These are phyloP conservation scores for Jackrogersella minutella DNA, from an alignment of 495 filamentous ascomycete species.

Conservation along the genomic window DNA sequence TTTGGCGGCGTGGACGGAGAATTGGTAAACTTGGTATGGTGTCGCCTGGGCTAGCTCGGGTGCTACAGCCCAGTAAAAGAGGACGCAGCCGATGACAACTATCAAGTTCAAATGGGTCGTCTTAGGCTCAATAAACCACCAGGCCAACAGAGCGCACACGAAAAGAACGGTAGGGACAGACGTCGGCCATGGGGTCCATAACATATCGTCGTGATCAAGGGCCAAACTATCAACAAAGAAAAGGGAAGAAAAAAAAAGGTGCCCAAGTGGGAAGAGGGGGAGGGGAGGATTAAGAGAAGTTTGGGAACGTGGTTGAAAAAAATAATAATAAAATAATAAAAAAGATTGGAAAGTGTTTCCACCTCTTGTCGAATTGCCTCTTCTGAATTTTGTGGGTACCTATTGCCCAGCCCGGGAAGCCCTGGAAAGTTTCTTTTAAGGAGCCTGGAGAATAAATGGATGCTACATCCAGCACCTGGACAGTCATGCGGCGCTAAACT, in stretches of 20 bases:
- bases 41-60: constrained; percentile 53
- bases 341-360: constrained; percentile 39
- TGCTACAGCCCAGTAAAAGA: constrained; percentile 56
- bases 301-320: constrained; percentile 18
- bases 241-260: constrained; percentile 18
- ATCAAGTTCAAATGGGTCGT: constrained; percentile 55
- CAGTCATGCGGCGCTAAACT: constrained; percentile 8
- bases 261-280: constrained; percentile 36
- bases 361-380: constrained; percentile 35
- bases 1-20: constrained; percentile 44
- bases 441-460: too few relatives aligned
- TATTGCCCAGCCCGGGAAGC: constrained; percentile 6
- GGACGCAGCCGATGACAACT: constrained; percentile 54
- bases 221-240: constrained; percentile 39
- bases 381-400: constrained; percentile 30
- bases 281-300: constrained; percentile 27
- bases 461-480: constrained; percentile 8
- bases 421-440: neutral
- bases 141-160: constrained; percentile 57
- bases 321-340: constrained; percentile 25
- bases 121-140: constrained; percentile 60
- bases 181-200: constrained; percentile 60
- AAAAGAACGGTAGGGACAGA: constrained; percentile 59
- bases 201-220: constrained; percentile 55
- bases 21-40: constrained; percentile 48